Conservation (phyloP, 768 basidiomycete genomes). For the Hericium erinaceus region DNA sequence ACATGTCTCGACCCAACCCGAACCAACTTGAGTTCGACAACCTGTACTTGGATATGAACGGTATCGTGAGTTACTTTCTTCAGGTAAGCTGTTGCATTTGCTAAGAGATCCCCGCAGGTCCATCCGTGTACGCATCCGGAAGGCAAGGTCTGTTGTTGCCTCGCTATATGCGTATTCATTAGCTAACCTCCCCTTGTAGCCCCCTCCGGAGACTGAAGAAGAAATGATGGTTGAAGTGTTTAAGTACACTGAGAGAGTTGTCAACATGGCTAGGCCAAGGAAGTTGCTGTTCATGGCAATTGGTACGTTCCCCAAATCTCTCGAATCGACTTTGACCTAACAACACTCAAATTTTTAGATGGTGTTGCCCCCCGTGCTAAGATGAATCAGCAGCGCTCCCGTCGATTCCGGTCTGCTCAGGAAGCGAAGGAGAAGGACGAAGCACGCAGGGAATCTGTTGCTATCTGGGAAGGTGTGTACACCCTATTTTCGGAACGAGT, state of each 20-base stretch:
- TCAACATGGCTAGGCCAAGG: conserved; percentile 93
- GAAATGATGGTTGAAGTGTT: conserved; percentile 99
- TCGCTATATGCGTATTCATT: neutral
- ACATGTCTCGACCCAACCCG: conserved; percentile 79
- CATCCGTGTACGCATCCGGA: conserved; percentile 99
- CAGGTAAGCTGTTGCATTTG: conserved; percentile 1
- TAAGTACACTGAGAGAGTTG: conserved; percentile 92
- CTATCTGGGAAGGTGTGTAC: conserved; percentile 71
- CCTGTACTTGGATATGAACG: conserved; percentile 98
- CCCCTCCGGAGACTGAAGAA: conserved; percentile 94
- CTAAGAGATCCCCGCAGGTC: conserved; percentile 39
- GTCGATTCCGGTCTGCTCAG: conserved; percentile 90
- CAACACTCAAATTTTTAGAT: conserved; percentile 36
- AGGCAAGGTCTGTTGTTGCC: conserved; percentile 55
- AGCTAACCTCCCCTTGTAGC: conserved; percentile 33
- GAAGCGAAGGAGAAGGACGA: conserved; percentile 94
- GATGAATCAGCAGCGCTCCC: conserved; percentile 98
- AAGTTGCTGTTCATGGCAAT: conserved; percentile 98
- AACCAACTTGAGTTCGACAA: conserved; percentile 95
- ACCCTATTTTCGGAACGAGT: neutral
- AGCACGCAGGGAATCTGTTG: conserved; percentile 72
- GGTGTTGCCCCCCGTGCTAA: conserved; percentile 97
- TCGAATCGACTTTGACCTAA: neutral
- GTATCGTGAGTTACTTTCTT: conserved; percentile 59
- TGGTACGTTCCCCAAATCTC: conserved; percentile 40